Evolutionary conservation across 805 yeast genomes (phyloP), one percentile per base, ranked within the genome.

Genomic region (Monosporozyma aerobia): DNA sequence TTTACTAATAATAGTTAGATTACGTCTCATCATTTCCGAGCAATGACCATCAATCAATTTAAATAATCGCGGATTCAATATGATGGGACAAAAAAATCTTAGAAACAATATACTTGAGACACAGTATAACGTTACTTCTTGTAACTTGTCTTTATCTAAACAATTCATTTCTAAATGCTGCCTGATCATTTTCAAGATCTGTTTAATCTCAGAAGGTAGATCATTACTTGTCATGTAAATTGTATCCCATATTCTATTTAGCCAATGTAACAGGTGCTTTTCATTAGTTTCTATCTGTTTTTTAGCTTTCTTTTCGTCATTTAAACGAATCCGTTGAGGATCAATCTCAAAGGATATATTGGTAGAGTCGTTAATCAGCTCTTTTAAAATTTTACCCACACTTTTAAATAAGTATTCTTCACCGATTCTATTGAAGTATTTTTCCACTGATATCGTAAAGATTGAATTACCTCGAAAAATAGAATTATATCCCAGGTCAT

Each of bases 61-160:
- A 65, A 89, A 90, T 48, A 90, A 68, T 61, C 88, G 89, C 0
- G 99, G 99, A 61, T 89, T 90, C 63, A 94, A 70, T 30, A 92
- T 78, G 0, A 96, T 96, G 0, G 99, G 98, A 61, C 97, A 90
- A 57, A 90, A 78, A 67, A 84, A 87, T 54, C 97, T 73, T 54
- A 92, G 70, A 64, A 92, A 94, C 11, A 92, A 71, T 61, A 94
- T 87, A 0, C 96, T 90, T 22, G 94, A 79, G 33, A 90, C 70
- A 49, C 95, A 86, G 62, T 90, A 85, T 54, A 85, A 72, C 0
- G 89, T 77, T 9, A 73, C 63, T 5, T 68, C 70, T 33, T 43
- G 45, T 43, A 43, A 16, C 0, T 53, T 49, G 60, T 56, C 53
- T 10, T 82, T 85, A 13, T 70, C 74, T 1, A 83, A 80, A 10